phyloP scores from a whole-genome alignment of 2,329 filamentous ascomycete species.

The Penicillium sp. region DNA sequence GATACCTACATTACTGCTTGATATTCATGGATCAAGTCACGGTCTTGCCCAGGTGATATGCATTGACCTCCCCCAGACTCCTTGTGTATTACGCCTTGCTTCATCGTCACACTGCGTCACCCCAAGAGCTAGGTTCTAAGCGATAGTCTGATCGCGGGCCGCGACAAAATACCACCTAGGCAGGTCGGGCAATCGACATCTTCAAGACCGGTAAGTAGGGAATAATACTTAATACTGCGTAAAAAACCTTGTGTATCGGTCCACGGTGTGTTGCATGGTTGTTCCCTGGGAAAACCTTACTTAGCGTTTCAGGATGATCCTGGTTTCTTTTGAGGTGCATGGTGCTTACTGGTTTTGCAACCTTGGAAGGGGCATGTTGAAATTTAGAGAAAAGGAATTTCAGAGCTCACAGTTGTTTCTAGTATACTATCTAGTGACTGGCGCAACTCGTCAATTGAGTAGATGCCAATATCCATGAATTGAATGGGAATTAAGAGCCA shows the following conservation, averaged over 20 bases:
- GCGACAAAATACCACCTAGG: constrained; percentile 1
- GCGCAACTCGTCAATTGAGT: not conserved
- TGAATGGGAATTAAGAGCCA: no score
- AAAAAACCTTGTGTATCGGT: not conserved
- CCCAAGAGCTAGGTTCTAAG: constrained; percentile 1
- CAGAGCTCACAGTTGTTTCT: not conserved
- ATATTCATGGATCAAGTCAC: not conserved
- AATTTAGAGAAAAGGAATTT: not conserved
- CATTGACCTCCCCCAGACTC: not conserved
- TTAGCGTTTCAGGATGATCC: constrained; percentile 6
- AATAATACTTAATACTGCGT: not conserved
- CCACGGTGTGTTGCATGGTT: not conserved
- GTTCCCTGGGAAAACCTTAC: not conserved
- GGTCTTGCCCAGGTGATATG: not conserved
- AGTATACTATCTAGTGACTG: no score
- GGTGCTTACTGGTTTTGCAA: not conserved
- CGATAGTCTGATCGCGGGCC: not conserved
- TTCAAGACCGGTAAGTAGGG: not conserved
- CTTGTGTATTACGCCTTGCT: not conserved
- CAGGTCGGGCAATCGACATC: not conserved
- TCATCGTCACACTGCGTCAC: constrained; percentile 2
- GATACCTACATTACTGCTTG: no score
- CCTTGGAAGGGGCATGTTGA: not conserved
- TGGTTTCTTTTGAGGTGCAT: not conserved
- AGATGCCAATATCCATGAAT: not conserved